Evolutionary conservation across 106 monocot genomes (phyloP).

Genomic region (Ottelia alismoides): DNA sequence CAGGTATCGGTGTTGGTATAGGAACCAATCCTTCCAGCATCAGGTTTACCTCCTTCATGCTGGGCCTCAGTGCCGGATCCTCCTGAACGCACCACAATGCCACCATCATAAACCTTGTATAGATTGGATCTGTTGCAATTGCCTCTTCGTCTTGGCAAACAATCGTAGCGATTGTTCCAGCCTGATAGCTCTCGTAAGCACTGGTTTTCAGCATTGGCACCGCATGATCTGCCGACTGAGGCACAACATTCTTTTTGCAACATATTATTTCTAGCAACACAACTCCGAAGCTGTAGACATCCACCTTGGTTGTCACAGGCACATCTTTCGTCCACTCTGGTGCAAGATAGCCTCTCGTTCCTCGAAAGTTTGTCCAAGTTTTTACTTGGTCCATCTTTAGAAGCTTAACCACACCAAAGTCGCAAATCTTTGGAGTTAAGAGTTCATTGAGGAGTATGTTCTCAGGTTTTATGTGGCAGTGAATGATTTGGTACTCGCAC

Average conservation of each 20-base stretch:
- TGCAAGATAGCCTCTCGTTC: slow-evolving; percentile 13
- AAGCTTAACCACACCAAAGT: slow-evolving; percentile 18
- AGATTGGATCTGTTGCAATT: slow-evolving; percentile 20
- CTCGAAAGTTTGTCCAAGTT: slow-evolving; percentile 8
- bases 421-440: slow-evolving; percentile 6
- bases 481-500: slow-evolving; percentile 7
- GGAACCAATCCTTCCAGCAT: slow-evolving; percentile 42
- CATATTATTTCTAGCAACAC: slow-evolving; percentile 32
- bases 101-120: slow-evolving; percentile 27
- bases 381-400: slow-evolving; percentile 8
- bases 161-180: slow-evolving; percentile 28
- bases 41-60: slow-evolving; percentile 42
- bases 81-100: slow-evolving; percentile 73
- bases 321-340: slow-evolving; percentile 14
- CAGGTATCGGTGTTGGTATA: too few species aligned
- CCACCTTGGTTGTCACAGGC: slow-evolving; percentile 17
- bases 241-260: slow-evolving; percentile 22
- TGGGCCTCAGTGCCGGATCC: slow-evolving; percentile 36
- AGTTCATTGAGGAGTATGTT: slow-evolving; percentile 5
- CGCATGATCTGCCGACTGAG: slow-evolving; percentile 11
- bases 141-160: slow-evolving; percentile 15
- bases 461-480: slow-evolving; percentile 19
- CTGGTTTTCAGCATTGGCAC: slow-evolving; percentile 13
- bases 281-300: slow-evolving; percentile 40
- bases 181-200: slow-evolving; percentile 5